These are phyloP conservation scores for Moniliophthora roreri DNA, from an alignment of 1,284 basidiomycete genomes.

Conservation along the genomic window DNA sequence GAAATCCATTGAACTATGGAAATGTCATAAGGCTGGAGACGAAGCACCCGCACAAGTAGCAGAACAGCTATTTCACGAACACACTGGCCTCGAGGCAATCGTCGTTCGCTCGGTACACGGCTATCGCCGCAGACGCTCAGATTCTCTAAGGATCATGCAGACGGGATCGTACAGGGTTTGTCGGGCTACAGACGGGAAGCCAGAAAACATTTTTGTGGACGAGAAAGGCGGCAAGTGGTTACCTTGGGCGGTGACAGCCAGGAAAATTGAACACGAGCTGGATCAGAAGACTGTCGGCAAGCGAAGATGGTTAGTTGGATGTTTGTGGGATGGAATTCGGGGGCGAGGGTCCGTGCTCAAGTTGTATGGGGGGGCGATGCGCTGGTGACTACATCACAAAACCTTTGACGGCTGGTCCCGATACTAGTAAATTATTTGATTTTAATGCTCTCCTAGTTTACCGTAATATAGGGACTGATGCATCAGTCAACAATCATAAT, in stretches of 20 bases:
- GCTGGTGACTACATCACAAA: no score
- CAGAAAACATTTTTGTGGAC: background rate
- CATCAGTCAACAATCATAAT: no score
- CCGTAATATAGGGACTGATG: no score
- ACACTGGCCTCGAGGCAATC: background rate
- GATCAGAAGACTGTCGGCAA: background rate
- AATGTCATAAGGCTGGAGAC: background rate
- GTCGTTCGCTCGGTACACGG: background rate
- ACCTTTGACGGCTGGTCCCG: no score
- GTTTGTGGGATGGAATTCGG: no score
- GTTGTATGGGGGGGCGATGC: no score
- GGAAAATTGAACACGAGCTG: background rate
- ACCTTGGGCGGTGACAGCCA: background rate
- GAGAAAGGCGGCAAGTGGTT: background rate
- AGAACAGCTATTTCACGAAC: background rate
- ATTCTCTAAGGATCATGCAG: conserved; percentile 1
- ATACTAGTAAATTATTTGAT: no score
- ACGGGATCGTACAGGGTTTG: background rate
- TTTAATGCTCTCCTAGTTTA: no score
- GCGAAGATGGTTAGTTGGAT: no score
- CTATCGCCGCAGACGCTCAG: background rate
- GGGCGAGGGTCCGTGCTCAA: no score
- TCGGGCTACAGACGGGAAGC: background rate
- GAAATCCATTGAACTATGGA: background rate
- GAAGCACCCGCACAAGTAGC: background rate